Conservation (phyloP, 805 yeast species). For the Yamadazyma nakazawae region DNA sequence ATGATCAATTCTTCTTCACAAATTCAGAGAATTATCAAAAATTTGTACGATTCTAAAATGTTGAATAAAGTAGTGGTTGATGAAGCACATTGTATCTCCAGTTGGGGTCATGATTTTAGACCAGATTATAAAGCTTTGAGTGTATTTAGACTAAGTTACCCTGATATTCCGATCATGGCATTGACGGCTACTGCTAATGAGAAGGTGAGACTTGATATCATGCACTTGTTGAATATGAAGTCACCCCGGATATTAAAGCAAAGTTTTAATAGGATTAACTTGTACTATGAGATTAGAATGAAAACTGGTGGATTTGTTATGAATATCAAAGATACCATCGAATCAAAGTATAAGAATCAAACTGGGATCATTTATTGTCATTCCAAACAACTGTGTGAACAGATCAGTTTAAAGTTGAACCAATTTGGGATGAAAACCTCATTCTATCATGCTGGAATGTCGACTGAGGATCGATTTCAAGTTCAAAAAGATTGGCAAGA, state of each 20-base stretch:
- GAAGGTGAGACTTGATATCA: slow-evolving; percentile 81
- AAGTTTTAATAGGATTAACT: slow-evolving; percentile 86
- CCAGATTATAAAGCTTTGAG: slow-evolving; percentile 88
- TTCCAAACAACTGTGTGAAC: slow-evolving; percentile 85
- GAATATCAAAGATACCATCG: slow-evolving; percentile 58
- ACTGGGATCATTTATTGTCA: slow-evolving; percentile 94
- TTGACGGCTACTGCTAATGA: slow-evolving; percentile 96
- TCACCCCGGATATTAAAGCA: slow-evolving; percentile 71
- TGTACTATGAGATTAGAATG: slow-evolving; percentile 70
- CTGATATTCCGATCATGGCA: slow-evolving; percentile 88
- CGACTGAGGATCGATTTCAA: slow-evolving; percentile 61
- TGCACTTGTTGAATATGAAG: slow-evolving; percentile 66
- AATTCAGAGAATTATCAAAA: slow-evolving; percentile 60
- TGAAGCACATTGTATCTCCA: slow-evolving; percentile 97
- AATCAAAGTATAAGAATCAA: slow-evolving; percentile 46
- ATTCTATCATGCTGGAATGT: slow-evolving; percentile 95
- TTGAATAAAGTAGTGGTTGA: slow-evolving; percentile 90
- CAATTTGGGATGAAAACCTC: slow-evolving; percentile 64
- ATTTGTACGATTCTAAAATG: slow-evolving; percentile 49
- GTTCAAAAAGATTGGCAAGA: slow-evolving; percentile 86
- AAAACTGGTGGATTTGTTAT: slow-evolving; percentile 58
- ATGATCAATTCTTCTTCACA: slow-evolving; percentile 77
- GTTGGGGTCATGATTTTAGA: slow-evolving; percentile 98
- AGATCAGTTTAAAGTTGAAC: slow-evolving; percentile 59
- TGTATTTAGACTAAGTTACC: slow-evolving; percentile 67